Conservation (phyloP, 208 protist species). For the Acanthamoeba castellanii region DNA sequence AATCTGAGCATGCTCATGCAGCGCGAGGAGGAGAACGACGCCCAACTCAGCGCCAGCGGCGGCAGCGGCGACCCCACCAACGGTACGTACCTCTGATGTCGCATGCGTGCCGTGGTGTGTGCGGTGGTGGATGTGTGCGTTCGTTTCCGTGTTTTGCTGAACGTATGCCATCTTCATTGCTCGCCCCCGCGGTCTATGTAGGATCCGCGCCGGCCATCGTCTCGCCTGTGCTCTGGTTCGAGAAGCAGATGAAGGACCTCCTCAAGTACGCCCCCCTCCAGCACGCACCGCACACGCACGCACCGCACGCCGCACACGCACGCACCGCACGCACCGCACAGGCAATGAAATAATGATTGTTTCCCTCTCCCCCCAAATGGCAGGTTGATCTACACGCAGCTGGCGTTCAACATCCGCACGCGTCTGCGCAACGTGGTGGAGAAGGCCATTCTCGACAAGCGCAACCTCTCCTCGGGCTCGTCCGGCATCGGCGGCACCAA, state of each 20-base stretch:
- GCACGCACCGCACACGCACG: no score
- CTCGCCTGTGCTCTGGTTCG: constrained; percentile 41
- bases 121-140: no score
- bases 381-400: neutral
- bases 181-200: neutral
- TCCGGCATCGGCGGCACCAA: neutral
- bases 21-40: constrained; percentile 15
- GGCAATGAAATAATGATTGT: neutral
- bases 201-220: constrained; percentile 29
- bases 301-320: no score
- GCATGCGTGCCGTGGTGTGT: no score
- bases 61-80: neutral
- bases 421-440: constrained; percentile 7
- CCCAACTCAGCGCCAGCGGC: neutral
- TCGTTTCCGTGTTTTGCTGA: neutral
- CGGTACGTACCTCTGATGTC: neutral
- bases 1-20: constrained; percentile 41
- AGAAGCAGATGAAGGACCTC: constrained; percentile 33
- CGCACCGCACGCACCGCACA: no score
- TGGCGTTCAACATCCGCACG: constrained; percentile 18
- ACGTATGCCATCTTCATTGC: neutral
- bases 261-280: neutral
- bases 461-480: neutral
- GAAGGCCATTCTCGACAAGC: constrained; percentile 19
- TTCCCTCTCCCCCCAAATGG: neutral